Percentiles rank a stretch among this genome's conserved stretches.
These are phyloP conservation scores for Neophaeococcomyces aloes DNA, from an alignment of 2,329 filamentous ascomycete species.

Conservation along the genomic window DNA sequence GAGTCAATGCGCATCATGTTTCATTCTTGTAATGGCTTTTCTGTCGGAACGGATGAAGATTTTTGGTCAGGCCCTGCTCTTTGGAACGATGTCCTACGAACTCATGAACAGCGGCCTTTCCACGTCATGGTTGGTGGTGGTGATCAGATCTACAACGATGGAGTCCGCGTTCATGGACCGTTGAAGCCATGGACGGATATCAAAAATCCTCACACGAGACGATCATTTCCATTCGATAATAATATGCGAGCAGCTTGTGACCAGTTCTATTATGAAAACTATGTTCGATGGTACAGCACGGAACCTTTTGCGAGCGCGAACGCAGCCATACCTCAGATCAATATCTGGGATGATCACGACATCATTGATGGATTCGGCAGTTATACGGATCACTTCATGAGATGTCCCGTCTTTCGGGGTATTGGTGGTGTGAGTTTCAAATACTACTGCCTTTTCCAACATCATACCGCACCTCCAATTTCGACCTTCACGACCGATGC, in stretches of 20 bases:
- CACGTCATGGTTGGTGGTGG: conserved; percentile 76
- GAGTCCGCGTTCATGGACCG: conserved; percentile 74
- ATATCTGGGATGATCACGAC: conserved; percentile 57
- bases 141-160: conserved; percentile 71
- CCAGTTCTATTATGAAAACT: conserved; percentile 52
- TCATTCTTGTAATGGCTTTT: conserved; percentile 60
- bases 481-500: conserved; percentile 77
- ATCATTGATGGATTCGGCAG: conserved; percentile 59
- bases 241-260: conserved; percentile 49
- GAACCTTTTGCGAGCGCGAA: conserved; percentile 51
- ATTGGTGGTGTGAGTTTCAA: conserved; percentile 50
- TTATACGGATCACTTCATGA: conserved; percentile 58
- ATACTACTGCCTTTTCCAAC: conserved; percentile 57
- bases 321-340: conserved; percentile 52
- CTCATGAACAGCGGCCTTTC: conserved; percentile 50
- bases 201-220: conserved; percentile 49
- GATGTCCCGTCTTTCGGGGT: conserved; percentile 53
- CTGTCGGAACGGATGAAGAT: conserved; percentile 53
- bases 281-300: conserved; percentile 58
- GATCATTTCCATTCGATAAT: conserved; percentile 55
- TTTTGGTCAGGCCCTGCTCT: conserved; percentile 50
- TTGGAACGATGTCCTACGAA: conserved; percentile 55
- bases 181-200: conserved; percentile 57
- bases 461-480: conserved; percentile 71
- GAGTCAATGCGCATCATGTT: conserved; percentile 62